Percentiles rank a stretch among this genome's conserved stretches.
Evolutionary conservation across 495 filamentous ascomycete species (phyloP).

Genomic region (Aspergillus bertholletiae): DNA sequence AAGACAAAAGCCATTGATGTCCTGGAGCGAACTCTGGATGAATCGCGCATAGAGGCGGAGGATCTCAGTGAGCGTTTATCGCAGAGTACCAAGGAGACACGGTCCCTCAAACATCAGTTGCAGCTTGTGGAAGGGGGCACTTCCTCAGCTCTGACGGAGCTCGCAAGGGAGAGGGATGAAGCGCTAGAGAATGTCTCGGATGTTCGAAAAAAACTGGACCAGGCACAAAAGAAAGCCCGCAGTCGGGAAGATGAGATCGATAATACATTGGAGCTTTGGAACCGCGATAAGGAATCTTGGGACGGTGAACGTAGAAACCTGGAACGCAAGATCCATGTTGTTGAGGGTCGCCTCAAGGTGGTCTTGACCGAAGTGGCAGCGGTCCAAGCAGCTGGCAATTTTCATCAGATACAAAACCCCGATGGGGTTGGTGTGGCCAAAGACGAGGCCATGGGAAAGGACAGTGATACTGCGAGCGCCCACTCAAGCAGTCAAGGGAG

Average conservation of each 20-base stretch:
- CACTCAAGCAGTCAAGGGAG: slow-evolving; percentile 66
- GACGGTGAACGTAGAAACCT: slow-evolving; percentile 73
- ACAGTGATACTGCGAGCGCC: slow-evolving; percentile 74
- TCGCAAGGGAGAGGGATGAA: slow-evolving; percentile 83
- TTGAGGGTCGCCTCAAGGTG: slow-evolving; percentile 78
- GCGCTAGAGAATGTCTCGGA: slow-evolving; percentile 72
- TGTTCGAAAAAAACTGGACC: slow-evolving; percentile 73
- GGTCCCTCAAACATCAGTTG: slow-evolving; percentile 80
- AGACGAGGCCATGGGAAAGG: slow-evolving; percentile 35
- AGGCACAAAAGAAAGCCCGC: slow-evolving; percentile 70
- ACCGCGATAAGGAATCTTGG: slow-evolving; percentile 77
- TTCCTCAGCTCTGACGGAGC: slow-evolving; percentile 73
- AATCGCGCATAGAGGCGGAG: slow-evolving; percentile 70
- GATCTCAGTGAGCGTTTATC: slow-evolving; percentile 56
- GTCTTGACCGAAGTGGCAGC: slow-evolving; percentile 82
- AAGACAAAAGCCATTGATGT: slow-evolving; percentile 80
- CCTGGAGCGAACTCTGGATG: slow-evolving; percentile 72
- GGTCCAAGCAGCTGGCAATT: slow-evolving; percentile 54
- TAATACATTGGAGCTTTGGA: slow-evolving; percentile 71
- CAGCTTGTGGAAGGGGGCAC: slow-evolving; percentile 83
- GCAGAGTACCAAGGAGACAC: slow-evolving; percentile 65
- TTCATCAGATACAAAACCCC: slow-evolving; percentile 21
- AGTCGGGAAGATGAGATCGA: slow-evolving; percentile 80
- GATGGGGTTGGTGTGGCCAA: slow-evolving; percentile 21
- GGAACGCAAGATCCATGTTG: slow-evolving; percentile 80